A percentile compares a stretch with the other conserved stretches of the same genome.
Evolutionary conservation across 768 basidiomycete species (phyloP).

Genomic region (Lactarius hatsudake): DNA sequence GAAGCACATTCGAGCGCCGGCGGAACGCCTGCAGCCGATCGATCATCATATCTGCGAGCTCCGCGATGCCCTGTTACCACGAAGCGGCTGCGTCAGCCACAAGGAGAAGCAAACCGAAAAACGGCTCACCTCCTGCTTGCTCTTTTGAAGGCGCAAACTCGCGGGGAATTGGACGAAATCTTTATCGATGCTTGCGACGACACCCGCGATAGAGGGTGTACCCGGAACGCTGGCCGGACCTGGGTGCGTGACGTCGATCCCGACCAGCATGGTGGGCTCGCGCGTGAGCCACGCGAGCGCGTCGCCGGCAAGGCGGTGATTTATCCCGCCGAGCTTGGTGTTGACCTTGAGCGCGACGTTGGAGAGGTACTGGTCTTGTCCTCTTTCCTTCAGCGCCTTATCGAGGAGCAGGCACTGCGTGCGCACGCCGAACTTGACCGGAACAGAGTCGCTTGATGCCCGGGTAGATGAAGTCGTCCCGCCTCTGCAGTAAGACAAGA

Average conservation of each 20-base stretch:
- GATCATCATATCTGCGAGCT: constrained; percentile 62
- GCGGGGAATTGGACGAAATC: constrained; percentile 77
- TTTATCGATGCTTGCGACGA: constrained; percentile 72
- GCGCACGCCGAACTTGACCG: constrained; percentile 66
- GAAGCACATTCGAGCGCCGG: constrained; percentile 48
- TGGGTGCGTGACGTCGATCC: constrained; percentile 83
- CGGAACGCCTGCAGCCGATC: constrained; percentile 63
- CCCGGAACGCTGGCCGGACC: constrained; percentile 63
- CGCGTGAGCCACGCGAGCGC: constrained; percentile 65
- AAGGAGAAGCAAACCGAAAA: no score
- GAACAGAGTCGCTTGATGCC: constrained; percentile 79
- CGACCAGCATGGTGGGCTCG: constrained; percentile 76
- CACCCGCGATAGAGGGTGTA: constrained; percentile 79
- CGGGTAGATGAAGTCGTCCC: constrained; percentile 76
- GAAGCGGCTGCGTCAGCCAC: background rate
- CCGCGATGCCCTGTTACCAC: constrained; percentile 61
- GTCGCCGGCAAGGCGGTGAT: constrained; percentile 58
- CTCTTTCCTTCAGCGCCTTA: constrained; percentile 55
- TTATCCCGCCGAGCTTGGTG: constrained; percentile 77
- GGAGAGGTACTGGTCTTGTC: constrained; percentile 78
- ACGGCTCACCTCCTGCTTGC: constrained; percentile 41
- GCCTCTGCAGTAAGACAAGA: constrained; percentile 62
- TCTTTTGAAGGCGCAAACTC: constrained; percentile 63
- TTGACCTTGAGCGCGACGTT: constrained; percentile 83
- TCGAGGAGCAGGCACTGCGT: constrained; percentile 68